Evolutionary conservation across 768 basidiomycete species (phyloP), one percentile per base, ranked within the genome.

Genomic region (Chlorophyllum brunneum): DNA sequence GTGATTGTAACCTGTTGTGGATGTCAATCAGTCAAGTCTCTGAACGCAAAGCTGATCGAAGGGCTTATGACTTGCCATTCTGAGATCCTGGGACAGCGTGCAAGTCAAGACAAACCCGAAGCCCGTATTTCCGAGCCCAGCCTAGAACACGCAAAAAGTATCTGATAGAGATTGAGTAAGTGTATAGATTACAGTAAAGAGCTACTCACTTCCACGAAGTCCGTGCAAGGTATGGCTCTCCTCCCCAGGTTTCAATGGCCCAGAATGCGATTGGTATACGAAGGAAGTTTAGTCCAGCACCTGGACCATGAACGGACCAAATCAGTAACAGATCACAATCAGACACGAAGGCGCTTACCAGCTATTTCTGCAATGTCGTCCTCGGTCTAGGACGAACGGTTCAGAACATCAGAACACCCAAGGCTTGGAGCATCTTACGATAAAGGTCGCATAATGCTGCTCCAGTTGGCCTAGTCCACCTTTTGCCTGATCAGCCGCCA

Each of bases 91-190:
- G 91, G 22, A 85, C 73, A 3, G 87, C 77, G 64, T 91, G 88
- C 29, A 92, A 67, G 69, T 95, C 93, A 10, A 95, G 70, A 61
- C 81, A 81, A 48, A 95, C 81, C 24, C 92, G 78, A n/a, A 95
- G 58, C 1, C 92, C 92, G 64, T 95, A 95, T 67, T 97, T 95
- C 44, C 92, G 76, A 11, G 83, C 85, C 93, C 93, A 97, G 2
- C 73, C 76, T 33, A 95, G 70, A 22, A 86, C 77, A 37, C 82
- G 82, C 16, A 91, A 69, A 67, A 90, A 81, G 68, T 92, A 91
- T 51, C 80, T 83, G 57, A 11, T 26, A n/a, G 18, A 29, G 5
- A 24, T 24, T 27, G 27, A 7, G 31, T 27, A 27, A 23, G 11
- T 18, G 38, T 20, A n/a, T 11, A 9, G 4, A 33, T 8, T 3